These are phyloP conservation scores for Erodium maritimum DNA, from an alignment of 345 rosid species.

Conservation along the genomic window DNA sequence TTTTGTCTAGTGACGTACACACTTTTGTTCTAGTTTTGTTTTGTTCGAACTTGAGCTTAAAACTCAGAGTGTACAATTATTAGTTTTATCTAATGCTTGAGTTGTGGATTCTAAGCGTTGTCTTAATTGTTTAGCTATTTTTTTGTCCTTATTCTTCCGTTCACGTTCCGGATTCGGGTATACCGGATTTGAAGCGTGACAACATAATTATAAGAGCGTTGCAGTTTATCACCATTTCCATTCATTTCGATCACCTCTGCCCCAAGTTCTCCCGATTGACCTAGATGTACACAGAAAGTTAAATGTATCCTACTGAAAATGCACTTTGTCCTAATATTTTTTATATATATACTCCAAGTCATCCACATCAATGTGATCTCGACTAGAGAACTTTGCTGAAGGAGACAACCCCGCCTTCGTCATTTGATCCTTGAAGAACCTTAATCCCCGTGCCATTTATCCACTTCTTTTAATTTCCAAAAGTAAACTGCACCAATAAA, in stretches of 20 bases:
- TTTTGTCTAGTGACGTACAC: too few species aligned
- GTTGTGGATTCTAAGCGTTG: too few species aligned
- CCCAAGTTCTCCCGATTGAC: constrained; percentile 84
- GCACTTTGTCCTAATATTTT: constrained; percentile 1
- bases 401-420: constrained; percentile 55
- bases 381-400: constrained; percentile 24
- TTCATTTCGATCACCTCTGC: constrained; percentile 89
- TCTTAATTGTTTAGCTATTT: too few species aligned
- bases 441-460: constrained; percentile 84
- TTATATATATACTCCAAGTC: constrained; percentile 53
- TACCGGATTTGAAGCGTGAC: too few species aligned
- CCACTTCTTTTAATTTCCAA: constrained; percentile 72
- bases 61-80: too few species aligned
- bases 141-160: too few species aligned
- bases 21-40: too few species aligned
- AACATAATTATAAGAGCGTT: constrained; percentile 60
- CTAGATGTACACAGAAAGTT: constrained; percentile 19
- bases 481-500: constrained; percentile 9
- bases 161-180: too few species aligned
- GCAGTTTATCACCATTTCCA: constrained; percentile 75
- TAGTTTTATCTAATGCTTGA: too few species aligned
- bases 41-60: too few species aligned
- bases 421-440: constrained; percentile 87
- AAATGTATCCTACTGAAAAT: neutral
- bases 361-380: constrained; percentile 44